Percentiles rank a stretch among this genome's conserved stretches.
These are phyloP conservation scores for Phytophthora tentaculata DNA, from an alignment of 352 stramenopile species.

Conservation along the genomic window DNA sequence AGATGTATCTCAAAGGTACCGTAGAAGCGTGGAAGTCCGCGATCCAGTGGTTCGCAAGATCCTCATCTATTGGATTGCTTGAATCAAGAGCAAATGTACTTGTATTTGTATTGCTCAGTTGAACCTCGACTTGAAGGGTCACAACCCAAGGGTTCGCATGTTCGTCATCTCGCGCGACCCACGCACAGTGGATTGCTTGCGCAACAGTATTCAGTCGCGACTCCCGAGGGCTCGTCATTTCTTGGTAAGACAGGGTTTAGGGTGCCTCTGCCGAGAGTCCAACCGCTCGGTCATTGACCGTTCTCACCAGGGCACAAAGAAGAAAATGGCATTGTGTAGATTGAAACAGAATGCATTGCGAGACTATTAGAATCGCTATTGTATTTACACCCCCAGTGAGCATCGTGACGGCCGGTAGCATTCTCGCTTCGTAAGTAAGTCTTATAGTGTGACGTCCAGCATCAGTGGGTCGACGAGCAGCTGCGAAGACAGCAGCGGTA, in stretches of 20 bases:
- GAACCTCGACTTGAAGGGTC: too few species aligned
- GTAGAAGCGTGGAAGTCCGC: neutral
- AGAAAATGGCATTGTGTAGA: neutral
- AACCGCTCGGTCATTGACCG: too few species aligned
- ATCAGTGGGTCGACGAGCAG: too few species aligned
- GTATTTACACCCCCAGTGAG: neutral
- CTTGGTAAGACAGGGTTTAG: neutral
- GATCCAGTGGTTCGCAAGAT: neutral
- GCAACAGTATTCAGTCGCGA: too few species aligned
- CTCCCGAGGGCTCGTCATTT: too few species aligned
- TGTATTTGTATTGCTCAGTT: neutral
- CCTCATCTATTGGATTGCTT: neutral
- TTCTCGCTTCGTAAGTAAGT: neutral
- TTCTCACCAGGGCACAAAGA: neutral
- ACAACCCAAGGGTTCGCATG: too few species aligned
- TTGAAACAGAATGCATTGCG: neutral
- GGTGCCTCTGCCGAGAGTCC: neutral
- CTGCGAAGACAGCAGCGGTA: too few species aligned
- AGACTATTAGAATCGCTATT: neutral
- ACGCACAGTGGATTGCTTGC: too few species aligned
- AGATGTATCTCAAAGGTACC: neutral
- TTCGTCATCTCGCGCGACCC: too few species aligned
- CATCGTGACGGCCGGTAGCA: neutral
- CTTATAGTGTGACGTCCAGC: too few species aligned
- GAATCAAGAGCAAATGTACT: neutral